These are phyloP conservation scores for Moelleriella libera DNA, from an alignment of 2,329 filamentous ascomycete genomes.

Conservation along the genomic window DNA sequence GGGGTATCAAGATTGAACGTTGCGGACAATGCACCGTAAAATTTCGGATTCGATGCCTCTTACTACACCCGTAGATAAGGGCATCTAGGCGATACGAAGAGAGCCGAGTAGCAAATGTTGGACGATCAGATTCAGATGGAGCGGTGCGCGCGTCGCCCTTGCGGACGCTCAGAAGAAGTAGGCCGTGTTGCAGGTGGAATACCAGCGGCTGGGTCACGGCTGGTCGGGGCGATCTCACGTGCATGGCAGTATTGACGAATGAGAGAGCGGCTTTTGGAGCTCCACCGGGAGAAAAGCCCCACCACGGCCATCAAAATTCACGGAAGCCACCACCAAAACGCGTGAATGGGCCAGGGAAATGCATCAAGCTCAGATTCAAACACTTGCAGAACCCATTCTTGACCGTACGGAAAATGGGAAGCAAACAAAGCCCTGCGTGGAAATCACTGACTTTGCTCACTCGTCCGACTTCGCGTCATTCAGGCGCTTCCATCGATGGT, in stretches of 20 bases:
- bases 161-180: constrained; percentile 1
- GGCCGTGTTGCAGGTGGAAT: too few relatives aligned
- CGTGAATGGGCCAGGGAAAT: background rate
- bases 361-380: background rate
- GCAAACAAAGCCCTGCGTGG: background rate
- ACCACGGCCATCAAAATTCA: background rate
- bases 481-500: too few relatives aligned
- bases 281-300: background rate
- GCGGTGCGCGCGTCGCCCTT: constrained; percentile 6
- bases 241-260: constrained; percentile 1
- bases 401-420: background rate
- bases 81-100: too few relatives aligned
- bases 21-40: too few relatives aligned
- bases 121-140: too few relatives aligned
- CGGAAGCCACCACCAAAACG: background rate
- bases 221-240: constrained; percentile 2
- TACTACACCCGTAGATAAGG: too few relatives aligned
- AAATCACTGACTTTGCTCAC: too few relatives aligned
- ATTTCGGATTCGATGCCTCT: too few relatives aligned
- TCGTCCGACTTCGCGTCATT: too few relatives aligned
- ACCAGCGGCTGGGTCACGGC: too few relatives aligned
- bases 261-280: background rate
- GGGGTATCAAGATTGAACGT: too few relatives aligned
- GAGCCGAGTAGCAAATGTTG: too few relatives aligned
- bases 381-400: background rate